Evolutionary conservation across 2,329 filamentous ascomycete species (phyloP), one percentile per base, ranked within the genome.

Genomic region (Eutypa lata): DNA sequence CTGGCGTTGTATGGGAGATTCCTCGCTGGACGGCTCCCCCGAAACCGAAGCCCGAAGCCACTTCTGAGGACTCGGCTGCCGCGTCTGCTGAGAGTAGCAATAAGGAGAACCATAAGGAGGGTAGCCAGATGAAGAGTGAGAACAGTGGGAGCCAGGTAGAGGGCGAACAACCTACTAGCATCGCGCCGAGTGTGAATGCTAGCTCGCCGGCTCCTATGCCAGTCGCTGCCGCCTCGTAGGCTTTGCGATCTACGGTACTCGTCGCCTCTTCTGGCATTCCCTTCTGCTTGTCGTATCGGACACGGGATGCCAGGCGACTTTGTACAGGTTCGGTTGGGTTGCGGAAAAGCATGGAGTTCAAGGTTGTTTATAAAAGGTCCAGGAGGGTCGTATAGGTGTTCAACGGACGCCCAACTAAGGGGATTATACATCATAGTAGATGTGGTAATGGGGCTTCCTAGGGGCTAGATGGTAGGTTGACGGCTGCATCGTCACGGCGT

Each of bases 1-100:
- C 93, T 1, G 93, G 93, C 50, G 82, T 91, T 16, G 68, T 82
- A 31, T 97, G 92, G 91, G 83, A 88, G 58, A 80, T 96, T 46
- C 81, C 86, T 19, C 86, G 90, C 51, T 97, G 93, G 91, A 86
- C 85, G 49, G 88, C 90, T 33, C 88, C 88, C 31, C 74, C 79
- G n/a, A 84, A 81, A 68, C 72, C 77, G 24, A 68, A 70, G 22
- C 73, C 73, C 6, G 75, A 80, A 48, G 75, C 77, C 2, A 65
- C 69, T 22, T 68, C 74, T 0, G 77, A 79, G 47, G 76, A 76
- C 13, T 68, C 73, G 10, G 70, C 71, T 26, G 42, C 22, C 2
- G 71, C 71, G 2, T 80, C 79, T 4, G 74, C 72, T 44, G 76
- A 77, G 19, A 68, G 77, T 63, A 84, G 81, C 72, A 81, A 77